These are phyloP conservation scores for Neofusicoccum sp. DNA, from an alignment of 2,329 filamentous ascomycete genomes.

Conservation along the genomic window DNA sequence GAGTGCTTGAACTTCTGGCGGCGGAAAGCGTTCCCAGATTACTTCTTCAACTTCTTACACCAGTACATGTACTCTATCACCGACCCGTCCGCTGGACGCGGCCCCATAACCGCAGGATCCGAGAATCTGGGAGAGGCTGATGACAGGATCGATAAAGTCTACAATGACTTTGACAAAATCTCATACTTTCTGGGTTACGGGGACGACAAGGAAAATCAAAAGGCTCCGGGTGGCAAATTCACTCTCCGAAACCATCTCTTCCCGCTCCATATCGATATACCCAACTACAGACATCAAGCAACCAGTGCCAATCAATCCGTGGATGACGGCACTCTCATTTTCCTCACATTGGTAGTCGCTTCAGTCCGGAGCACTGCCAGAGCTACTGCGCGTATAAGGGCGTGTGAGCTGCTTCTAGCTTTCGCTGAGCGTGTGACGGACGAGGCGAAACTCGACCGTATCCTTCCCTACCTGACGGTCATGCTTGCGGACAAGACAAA, in stretches of 20 bases:
- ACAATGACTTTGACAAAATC: conserved; percentile 95
- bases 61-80: conserved; percentile 97
- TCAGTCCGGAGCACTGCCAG: conserved; percentile 87
- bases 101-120: conserved; percentile 63
- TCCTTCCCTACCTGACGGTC: conserved; percentile 84
- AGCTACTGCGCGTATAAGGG: conserved; percentile 80
- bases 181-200: conserved; percentile 86
- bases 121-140: conserved; percentile 83
- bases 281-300: conserved; percentile 74
- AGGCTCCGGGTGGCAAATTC: conserved; percentile 30
- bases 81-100: conserved; percentile 78
- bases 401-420: conserved; percentile 86
- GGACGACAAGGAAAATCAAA: conserved; percentile 45
- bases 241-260: conserved; percentile 60
- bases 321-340: conserved; percentile 90
- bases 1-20: conserved; percentile 93
- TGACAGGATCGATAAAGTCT: conserved; percentile 90
- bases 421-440: conserved; percentile 91
- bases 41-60: conserved; percentile 96
- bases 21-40: conserved; percentile 86
- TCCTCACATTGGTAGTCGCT: conserved; percentile 83
- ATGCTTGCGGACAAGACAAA: conserved; percentile 80
- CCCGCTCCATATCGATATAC: conserved; percentile 81
- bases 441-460: conserved; percentile 90
- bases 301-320: conserved; percentile 59